Conservation (phyloP, 179 eudicot species). For the Dionaea muscipula region DNA sequence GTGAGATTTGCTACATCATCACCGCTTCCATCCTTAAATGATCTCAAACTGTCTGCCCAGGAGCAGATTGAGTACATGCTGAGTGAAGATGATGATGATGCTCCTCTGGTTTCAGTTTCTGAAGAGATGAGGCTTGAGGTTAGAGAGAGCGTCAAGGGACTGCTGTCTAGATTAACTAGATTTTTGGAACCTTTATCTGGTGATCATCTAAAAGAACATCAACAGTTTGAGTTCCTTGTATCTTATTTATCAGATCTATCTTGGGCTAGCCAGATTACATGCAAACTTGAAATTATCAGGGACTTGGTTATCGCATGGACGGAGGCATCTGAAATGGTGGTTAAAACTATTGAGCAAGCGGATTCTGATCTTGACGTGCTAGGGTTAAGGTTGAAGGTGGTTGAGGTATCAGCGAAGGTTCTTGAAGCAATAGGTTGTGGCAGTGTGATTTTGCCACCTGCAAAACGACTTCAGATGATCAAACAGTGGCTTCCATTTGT, state of each 20-base stretch:
- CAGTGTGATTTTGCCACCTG: constrained; percentile 45
- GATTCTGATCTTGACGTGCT: constrained; percentile 22
- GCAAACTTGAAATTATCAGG: constrained; percentile 53
- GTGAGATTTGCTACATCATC: constrained; percentile 58
- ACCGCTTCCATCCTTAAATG: constrained; percentile 35
- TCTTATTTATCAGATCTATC: constrained; percentile 46
- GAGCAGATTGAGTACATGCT: constrained; percentile 92
- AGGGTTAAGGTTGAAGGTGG: constrained; percentile 42
- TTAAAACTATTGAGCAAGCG: constrained; percentile 29
- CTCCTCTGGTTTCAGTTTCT: constrained; percentile 45
- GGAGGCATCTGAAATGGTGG: constrained; percentile 36
- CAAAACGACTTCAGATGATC: constrained; percentile 60
- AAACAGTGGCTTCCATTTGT: constrained; percentile 79
- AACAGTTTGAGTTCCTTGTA: constrained; percentile 22
- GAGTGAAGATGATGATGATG: constrained; percentile 83
- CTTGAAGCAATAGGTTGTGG: constrained; percentile 77
- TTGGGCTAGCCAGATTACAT: constrained; percentile 66
- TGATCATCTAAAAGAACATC: constrained; percentile 24
- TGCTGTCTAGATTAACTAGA: constrained; percentile 35
- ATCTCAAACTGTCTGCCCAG: constrained; percentile 61
- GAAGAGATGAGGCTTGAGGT: constrained; percentile 49
- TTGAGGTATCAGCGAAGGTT: constrained; percentile 58
- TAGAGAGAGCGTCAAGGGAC: constrained; percentile 28
- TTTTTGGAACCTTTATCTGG: constrained; percentile 33
- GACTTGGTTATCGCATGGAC: constrained; percentile 47